A percentile compares a stretch with the other conserved stretches of the same genome.
Evolutionary conservation across 2,329 filamentous ascomycete species (phyloP).

Genomic region (Calycina marina): DNA sequence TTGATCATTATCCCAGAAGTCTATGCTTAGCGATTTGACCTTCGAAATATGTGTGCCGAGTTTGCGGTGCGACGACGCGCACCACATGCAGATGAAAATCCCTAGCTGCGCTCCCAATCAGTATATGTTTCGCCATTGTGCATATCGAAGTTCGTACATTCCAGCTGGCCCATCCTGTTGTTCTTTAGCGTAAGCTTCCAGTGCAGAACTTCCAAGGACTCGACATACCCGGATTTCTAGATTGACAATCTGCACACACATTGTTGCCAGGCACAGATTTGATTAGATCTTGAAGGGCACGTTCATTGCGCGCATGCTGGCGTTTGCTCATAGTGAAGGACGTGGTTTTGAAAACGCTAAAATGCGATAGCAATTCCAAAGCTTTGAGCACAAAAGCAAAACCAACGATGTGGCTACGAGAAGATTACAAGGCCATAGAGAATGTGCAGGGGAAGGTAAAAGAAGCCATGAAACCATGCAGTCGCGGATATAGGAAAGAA

Average conservation of each 20-base stretch:
- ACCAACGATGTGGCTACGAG: background rate
- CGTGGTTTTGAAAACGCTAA: slow-evolving; percentile 32
- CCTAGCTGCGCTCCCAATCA: slow-evolving; percentile 50
- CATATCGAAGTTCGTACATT: slow-evolving; percentile 21
- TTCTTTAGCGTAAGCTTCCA: slow-evolving; percentile 6
- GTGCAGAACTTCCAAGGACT: background rate
- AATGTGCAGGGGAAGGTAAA: slow-evolving; percentile 11
- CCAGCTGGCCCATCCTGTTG: slow-evolving; percentile 24
- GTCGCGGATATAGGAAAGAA: too few relatives aligned
- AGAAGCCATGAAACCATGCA: slow-evolving; percentile 7
- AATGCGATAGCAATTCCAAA: slow-evolving; percentile 5
- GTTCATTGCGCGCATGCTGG: slow-evolving; percentile 95
- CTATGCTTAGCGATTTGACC: slow-evolving; percentile 97
- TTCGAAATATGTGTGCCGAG: slow-evolving; percentile 96
- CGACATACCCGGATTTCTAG: slow-evolving; percentile 72
- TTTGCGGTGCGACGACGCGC: slow-evolving; percentile 88
- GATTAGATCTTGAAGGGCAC: slow-evolving; percentile 76
- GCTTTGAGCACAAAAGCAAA: background rate
- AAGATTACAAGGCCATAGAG: slow-evolving; percentile 5
- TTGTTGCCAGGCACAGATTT: slow-evolving; percentile 78
- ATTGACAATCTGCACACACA: slow-evolving; percentile 81
- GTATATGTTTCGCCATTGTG: slow-evolving; percentile 5
- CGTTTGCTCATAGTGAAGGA: slow-evolving; percentile 74
- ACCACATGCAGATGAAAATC: slow-evolving; percentile 95
- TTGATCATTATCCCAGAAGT: slow-evolving; percentile 90